Conservation (phyloP, 768 basidiomycete species). For the Amanita brunnescens region DNA sequence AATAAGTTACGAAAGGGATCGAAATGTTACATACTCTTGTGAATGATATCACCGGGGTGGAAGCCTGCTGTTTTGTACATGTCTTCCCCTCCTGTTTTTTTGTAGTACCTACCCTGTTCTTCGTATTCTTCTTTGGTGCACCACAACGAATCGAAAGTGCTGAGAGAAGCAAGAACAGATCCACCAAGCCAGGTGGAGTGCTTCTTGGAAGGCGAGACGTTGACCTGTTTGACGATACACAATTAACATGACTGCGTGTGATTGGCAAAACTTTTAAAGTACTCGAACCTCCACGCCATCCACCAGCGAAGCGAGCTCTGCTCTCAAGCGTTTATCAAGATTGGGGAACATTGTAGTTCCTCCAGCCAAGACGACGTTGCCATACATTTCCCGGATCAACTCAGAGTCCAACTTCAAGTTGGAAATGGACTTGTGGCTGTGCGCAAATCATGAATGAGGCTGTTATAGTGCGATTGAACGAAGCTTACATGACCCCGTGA, state of each 20-base stretch:
- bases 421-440: constrained; percentile 18
- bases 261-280: neutral
- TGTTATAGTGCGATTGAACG: too few species aligned
- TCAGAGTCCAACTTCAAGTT: constrained; percentile 87
- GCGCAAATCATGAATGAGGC: too few species aligned
- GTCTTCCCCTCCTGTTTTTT: too few species aligned
- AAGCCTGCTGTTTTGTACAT: too few species aligned
- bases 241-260: constrained; percentile 4
- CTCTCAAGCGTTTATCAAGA: constrained; percentile 93
- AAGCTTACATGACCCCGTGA: too few species aligned
- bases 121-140: constrained; percentile 91
- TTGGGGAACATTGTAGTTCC: constrained; percentile 96
- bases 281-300: constrained; percentile 78
- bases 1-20: too few species aligned
- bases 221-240: constrained; percentile 50
- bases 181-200: constrained; percentile 96
- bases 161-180: constrained; percentile 78
- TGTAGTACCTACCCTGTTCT: too few species aligned
- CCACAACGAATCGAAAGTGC: constrained; percentile 97
- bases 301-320: constrained; percentile 65
- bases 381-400: constrained; percentile 71
- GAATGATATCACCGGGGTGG: too few species aligned
- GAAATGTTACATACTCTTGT: too few species aligned
- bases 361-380: constrained; percentile 82
- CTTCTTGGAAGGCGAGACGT: constrained; percentile 89